phyloP scores from a whole-genome alignment of 108 stramenopile genomes.

The Nitzschia sp. region DNA sequence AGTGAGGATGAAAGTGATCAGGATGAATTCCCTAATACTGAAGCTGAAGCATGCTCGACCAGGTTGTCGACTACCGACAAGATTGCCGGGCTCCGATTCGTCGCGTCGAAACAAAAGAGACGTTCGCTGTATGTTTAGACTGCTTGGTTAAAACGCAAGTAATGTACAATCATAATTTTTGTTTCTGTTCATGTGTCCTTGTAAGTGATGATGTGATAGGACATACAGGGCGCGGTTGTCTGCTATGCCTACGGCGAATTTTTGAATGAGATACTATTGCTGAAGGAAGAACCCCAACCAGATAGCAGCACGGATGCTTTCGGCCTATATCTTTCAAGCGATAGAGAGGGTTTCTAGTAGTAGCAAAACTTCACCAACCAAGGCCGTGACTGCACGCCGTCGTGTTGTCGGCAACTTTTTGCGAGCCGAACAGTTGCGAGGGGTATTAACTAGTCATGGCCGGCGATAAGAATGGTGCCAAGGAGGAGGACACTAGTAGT shows the following conservation, averaged over 20 bases:
- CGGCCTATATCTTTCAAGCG: not conserved
- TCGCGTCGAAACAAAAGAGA: conserved; percentile 5
- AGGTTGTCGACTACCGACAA: conserved; percentile 13
- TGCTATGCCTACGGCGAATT: not conserved
- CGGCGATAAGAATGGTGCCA: too few relatives aligned
- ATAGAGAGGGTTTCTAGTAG: too few relatives aligned
- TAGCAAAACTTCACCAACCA: too few relatives aligned
- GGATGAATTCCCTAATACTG: conserved; percentile 3
- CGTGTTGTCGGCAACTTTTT: too few relatives aligned
- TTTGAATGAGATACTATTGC: too few relatives aligned
- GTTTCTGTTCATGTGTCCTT: too few relatives aligned
- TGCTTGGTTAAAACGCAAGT: not conserved
- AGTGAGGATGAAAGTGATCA: not conserved
- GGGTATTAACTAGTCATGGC: too few relatives aligned
- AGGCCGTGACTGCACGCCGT: too few relatives aligned
- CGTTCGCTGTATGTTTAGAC: conserved; percentile 7
- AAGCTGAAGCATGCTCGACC: not conserved
- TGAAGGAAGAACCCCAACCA: not conserved
- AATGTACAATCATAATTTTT: not conserved
- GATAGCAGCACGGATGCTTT: not conserved
- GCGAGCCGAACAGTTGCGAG: too few relatives aligned
- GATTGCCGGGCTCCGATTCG: conserved; percentile 17
- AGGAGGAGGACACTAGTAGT: too few relatives aligned
- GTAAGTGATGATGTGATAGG: too few relatives aligned
- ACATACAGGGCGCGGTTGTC: not conserved